These are phyloP conservation scores for Polytrichum formosum DNA, from an alignment of 225 moss, liverwort and hornwort genomes.

Conservation along the genomic window DNA sequence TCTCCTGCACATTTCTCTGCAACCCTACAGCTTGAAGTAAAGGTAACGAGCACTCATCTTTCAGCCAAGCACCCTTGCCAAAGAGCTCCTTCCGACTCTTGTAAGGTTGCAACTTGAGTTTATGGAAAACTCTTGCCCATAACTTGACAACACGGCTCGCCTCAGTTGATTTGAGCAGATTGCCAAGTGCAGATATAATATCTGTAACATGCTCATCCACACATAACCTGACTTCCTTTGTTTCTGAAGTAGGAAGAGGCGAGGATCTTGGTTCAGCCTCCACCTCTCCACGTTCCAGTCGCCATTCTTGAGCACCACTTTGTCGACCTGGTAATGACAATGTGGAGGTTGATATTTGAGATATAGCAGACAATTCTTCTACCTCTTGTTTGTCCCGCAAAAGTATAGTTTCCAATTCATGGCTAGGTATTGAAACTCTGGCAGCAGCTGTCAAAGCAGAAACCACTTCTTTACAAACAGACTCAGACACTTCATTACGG, in stretches of 20 bases:
- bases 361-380: slow-evolving; percentile 35
- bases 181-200: slow-evolving; percentile 44
- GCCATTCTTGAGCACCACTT: slow-evolving; percentile 64
- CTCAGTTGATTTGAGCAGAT: slow-evolving; percentile 27
- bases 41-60: slow-evolving; percentile 42
- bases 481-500: slow-evolving; percentile 52
- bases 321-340: slow-evolving; percentile 47
- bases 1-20: slow-evolving; percentile 34
- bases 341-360: slow-evolving; percentile 10
- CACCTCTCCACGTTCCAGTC: slow-evolving; percentile 51
- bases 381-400: slow-evolving; percentile 44
- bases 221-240: slow-evolving; percentile 32
- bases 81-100: slow-evolving; percentile 44
- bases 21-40: slow-evolving; percentile 47
- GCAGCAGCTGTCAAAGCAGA: slow-evolving; percentile 43
- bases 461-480: slow-evolving; percentile 47
- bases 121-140: slow-evolving; percentile 34
- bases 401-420: slow-evolving; percentile 42
- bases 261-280: slow-evolving; percentile 18
- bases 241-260: neutral
- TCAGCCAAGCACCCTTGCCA: slow-evolving; percentile 48
- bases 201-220: slow-evolving; percentile 56
- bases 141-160: slow-evolving; percentile 23
- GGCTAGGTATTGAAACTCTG: slow-evolving; percentile 27
- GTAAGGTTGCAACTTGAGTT: slow-evolving; percentile 52